Conservation (phyloP, 768 basidiomycete genomes). For the Suillus americanus region DNA sequence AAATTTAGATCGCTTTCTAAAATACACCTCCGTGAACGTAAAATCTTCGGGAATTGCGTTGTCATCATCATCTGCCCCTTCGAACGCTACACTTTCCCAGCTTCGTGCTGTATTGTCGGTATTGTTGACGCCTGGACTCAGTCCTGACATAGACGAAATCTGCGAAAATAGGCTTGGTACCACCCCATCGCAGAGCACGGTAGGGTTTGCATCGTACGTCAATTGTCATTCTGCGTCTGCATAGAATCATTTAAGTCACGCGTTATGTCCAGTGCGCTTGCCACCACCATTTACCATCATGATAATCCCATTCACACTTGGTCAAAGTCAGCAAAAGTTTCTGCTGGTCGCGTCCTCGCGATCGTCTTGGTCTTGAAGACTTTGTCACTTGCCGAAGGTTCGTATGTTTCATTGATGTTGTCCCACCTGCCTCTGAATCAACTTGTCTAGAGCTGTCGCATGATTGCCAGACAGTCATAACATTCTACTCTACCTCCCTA, state of each 20-base stretch:
- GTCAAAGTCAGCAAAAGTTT: constrained; percentile 69
- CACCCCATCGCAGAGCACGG: constrained; percentile 32
- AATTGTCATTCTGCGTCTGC: not conserved
- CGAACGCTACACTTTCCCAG: constrained; percentile 44
- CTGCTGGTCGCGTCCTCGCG: constrained; percentile 68
- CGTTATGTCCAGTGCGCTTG: constrained; percentile 19
- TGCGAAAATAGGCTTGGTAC: constrained; percentile 60
- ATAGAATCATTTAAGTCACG: not conserved
- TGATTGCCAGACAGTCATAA: constrained; percentile 68
- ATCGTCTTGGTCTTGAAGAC: constrained; percentile 68
- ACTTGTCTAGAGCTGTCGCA: constrained; percentile 58
- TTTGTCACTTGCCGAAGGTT: constrained; percentile 75
- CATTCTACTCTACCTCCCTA: constrained; percentile 79
- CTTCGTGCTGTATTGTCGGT: constrained; percentile 62
- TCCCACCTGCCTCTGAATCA: not conserved
- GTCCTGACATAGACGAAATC: constrained; percentile 66
- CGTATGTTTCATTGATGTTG: constrained; percentile 5
- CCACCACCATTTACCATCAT: constrained; percentile 42
- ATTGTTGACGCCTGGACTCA: constrained; percentile 69
- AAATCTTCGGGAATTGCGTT: constrained; percentile 50
- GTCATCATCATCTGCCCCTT: constrained; percentile 36
- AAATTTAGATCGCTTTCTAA: constrained; percentile 51
- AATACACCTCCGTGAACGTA: constrained; percentile 46
- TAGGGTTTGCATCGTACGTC: constrained; percentile 54
- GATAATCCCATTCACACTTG: constrained; percentile 49